phyloP scores from a whole-genome alignment of 2,329 filamentous ascomycete genomes.

The Diaporthe aspalathi region DNA sequence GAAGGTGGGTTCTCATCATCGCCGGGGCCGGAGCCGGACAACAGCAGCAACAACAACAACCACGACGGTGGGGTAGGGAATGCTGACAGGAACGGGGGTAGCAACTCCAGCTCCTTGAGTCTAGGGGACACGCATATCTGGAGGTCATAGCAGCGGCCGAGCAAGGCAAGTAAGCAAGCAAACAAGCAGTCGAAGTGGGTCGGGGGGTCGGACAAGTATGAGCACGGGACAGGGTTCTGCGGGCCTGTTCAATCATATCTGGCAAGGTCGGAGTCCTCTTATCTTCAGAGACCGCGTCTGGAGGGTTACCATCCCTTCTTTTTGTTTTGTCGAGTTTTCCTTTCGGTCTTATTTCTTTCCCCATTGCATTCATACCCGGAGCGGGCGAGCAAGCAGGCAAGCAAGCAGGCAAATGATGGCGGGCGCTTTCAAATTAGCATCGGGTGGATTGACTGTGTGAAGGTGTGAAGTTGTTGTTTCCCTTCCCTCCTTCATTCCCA shows the following conservation, averaged over 20 bases:
- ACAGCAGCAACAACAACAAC: too few species aligned
- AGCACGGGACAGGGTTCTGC: too few species aligned
- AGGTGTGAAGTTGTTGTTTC: not conserved
- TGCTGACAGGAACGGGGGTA: slow-evolving; percentile 46
- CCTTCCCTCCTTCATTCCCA: not conserved
- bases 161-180: slow-evolving; percentile 39
- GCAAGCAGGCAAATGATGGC: not conserved
- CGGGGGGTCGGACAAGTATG: not conserved
- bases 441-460: slow-evolving; percentile 1
- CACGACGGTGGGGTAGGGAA: not conserved
- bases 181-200: not conserved
- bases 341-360: not conserved
- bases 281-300: too few species aligned
- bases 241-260: not conserved
- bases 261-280: not conserved
- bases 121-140: slow-evolving; percentile 64
- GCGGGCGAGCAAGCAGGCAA: not conserved
- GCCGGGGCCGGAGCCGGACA: not conserved
- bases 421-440: slow-evolving; percentile 7
- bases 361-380: slow-evolving; percentile 12
- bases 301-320: not conserved
- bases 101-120: slow-evolving; percentile 57
- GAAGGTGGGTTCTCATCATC: not conserved
- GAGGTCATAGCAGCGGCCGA: slow-evolving; percentile 47
- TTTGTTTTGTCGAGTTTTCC: too few species aligned